Evolutionary conservation across 2,329 filamentous ascomycete genomes (phyloP), one percentile per base, ranked within the genome.

Genomic region (Blastomyces parvus): DNA sequence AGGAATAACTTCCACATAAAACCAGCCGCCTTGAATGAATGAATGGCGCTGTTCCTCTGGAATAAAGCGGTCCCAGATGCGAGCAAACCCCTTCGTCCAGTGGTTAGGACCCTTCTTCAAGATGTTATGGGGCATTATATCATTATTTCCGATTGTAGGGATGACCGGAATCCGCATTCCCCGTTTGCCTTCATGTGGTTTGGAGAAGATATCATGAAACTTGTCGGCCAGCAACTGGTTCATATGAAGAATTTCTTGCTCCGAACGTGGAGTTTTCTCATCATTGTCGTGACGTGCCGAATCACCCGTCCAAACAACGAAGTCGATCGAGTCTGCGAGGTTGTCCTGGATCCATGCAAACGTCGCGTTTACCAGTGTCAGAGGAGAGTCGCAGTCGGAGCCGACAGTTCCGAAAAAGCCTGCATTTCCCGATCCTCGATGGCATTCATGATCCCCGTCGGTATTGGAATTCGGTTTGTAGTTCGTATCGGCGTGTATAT

Each of bases 81-180:
- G 82, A 33, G 85, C 80, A 69, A 94, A 97, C 57, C 82, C 82
- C 64, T 84, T 84, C 0, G 96, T 89, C 87, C 93, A 96, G 66
- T 84, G 83, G 71, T 97, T 97, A 19, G 94, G 94, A 0, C 93
- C 94, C 0, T 85, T 82, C 52, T 86, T 80, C 74, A 99, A 86
- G 72, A 97, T 95, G 71, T 99, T 99, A 78, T 99, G 94, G 1
- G 94, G 94, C 65, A 97, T 85, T 64, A 99, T 92, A 72, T 99
- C 94, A 76, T 99, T 99, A 79, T 99, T 99, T 65, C 94, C 94
- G 69, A 97, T 87, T 0, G 88, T 97, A 0, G 94, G 92, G 25
- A 99, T 82, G 38, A 97, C 85, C 3, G 94, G 93, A 3, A 97
- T 83, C 14, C 82, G 76, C 64, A 91, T 83, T 63, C 85, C 84